Percentiles rank a stretch among this genome's conserved stretches.
phyloP scores from a whole-genome alignment of 2,329 filamentous ascomycete species.

The Bipolaris bicolor region DNA sequence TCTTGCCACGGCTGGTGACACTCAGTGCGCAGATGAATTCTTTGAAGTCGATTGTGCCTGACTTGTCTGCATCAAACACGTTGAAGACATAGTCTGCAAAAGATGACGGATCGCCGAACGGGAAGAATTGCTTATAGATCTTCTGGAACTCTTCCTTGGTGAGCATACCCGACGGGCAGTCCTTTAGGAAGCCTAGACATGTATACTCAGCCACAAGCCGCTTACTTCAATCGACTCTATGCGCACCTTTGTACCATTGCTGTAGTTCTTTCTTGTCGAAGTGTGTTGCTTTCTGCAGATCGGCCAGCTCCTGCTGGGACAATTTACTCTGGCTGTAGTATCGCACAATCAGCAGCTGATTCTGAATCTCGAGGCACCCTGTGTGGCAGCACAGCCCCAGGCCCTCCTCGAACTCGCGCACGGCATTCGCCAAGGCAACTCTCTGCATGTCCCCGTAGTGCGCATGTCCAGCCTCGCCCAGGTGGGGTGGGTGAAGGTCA shows the following conservation, averaged over 20 bases:
- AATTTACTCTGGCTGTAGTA: conserved; percentile 90
- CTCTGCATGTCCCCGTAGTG: conserved; percentile 33
- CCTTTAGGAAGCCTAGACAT: conserved; percentile 90
- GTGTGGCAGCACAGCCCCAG: conserved; percentile 32
- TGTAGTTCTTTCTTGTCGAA: conserved; percentile 99
- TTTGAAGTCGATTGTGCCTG: conserved; percentile 97
- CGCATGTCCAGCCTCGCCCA: conserved; percentile 32
- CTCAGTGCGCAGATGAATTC: conserved; percentile 98
- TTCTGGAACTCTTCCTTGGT: conserved; percentile 99
- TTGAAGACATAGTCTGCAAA: conserved; percentile 99
- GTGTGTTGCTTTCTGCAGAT: conserved; percentile 95
- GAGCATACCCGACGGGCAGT: conserved; percentile 95
- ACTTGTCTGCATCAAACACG: conserved; percentile 97
- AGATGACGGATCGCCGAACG: conserved; percentile 94
- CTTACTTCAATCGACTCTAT: background rate
- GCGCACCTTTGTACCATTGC: conserved; percentile 98
- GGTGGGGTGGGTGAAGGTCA: conserved; percentile 28
- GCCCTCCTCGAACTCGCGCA: conserved; percentile 31
- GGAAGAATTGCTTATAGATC: conserved; percentile 99
- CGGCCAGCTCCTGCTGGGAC: conserved; percentile 91
- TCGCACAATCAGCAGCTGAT: conserved; percentile 43
- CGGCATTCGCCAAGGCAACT: conserved; percentile 35
- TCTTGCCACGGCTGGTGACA: conserved; percentile 95
- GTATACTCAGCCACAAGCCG: conserved; percentile 25
- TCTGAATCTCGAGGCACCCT: conserved; percentile 31